Base-by-base conservation (phyloP, 2,329 filamentous ascomycete species). In the Ophiobolus disseminans region DNA sequence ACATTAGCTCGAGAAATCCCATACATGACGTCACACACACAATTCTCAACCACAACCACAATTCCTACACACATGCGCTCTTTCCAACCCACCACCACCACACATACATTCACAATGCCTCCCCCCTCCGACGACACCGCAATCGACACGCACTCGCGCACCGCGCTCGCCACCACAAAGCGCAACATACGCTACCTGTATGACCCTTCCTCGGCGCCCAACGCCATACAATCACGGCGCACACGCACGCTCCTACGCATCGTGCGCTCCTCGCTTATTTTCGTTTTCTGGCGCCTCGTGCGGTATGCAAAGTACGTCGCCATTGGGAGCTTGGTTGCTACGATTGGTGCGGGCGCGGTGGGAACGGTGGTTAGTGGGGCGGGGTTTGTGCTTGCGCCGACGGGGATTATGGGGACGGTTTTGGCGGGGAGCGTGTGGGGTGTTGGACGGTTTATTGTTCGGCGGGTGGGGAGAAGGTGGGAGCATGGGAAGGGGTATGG, bases 241-340 rank as follows among this genome's bases (percentile, higher is more conserved):
- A 76, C 75, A 0, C 69, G 75, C 50, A 66, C 72, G 10, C 43
- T 75, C 35, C 68, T 77, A 11, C 71, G 72, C 45, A 66, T 65
- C 14, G 38, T 69, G 1, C 73, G 73, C 40, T 77, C 75, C 37
- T 50, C 70, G 22, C 35, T 69, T 26, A 69, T 74, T 42, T 76
- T 77, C 60, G 38, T 73, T 9, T 76, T 77, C 60, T 77, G 75
- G 75, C 67, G 73, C 16, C 51, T 75, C 0, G 65, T 76, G 0
- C 66, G 74, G 2, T 77, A 75, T 40, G 75, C 73, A 17, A 77
- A 76, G 48, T 77, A 77, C 40, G 73, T 73, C 3, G 73, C 72
- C 2, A 70, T 76, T 23, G 75, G 75, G 3, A 70, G 72, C 1
- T 45, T 73, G 5, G 66, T 73, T 0, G 74, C 74, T 1, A 74